Base-by-base conservation (phyloP, 2,329 filamentous ascomycete species). In the Aurifilum marmelostoma region DNA sequence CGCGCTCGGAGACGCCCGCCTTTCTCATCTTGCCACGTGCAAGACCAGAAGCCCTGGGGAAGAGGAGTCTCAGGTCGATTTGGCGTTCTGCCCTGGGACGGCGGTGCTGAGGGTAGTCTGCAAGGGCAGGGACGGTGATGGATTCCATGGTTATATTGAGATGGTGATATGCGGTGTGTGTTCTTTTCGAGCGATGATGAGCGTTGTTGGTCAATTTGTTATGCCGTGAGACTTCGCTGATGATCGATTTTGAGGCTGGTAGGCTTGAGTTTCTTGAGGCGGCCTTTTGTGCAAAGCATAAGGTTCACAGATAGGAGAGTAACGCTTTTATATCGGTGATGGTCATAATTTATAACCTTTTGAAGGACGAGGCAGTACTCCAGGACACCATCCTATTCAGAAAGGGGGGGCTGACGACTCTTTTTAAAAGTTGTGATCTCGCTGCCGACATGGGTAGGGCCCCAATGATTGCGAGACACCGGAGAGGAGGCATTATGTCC, bases 1-100 rank as follows among this genome's bases (percentile, higher is more conserved):
- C 66, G 54, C 65, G 66, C 47, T 70, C 69, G n/a, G 69, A 64
- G 47, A 67, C 69, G 3, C 59, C 69, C 24, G 66, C 69, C 39
- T 43, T 68, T 52, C 69, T 70, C 41, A 70, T 61, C 52, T 70
- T 70, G 32, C 69, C 69, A 41, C 69, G 69, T 9, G 69, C 66
- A 61, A 70, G 60, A 24, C 69, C 69, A 16, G 69, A 70, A 6
- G 69, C 66, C 39, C 69, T 64, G 8, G 69, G 69, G 32, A 70
- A 70, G 59, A 70, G 67, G 4, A 63, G 52, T 9, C 67, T 62
- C 34, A 63, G 59, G 24, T 58, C 59, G 0, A 58, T 60, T 43
- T 47, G 60, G 43, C 66, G 66, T 50, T 68, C 52, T 18, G 59
- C 63, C 32, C 65, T 63, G 24, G 65, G 63, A 29, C 63, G 66